Base-by-base conservation (phyloP, 306 rosid species). In the Sphenostylis stenocarpa region DNA sequence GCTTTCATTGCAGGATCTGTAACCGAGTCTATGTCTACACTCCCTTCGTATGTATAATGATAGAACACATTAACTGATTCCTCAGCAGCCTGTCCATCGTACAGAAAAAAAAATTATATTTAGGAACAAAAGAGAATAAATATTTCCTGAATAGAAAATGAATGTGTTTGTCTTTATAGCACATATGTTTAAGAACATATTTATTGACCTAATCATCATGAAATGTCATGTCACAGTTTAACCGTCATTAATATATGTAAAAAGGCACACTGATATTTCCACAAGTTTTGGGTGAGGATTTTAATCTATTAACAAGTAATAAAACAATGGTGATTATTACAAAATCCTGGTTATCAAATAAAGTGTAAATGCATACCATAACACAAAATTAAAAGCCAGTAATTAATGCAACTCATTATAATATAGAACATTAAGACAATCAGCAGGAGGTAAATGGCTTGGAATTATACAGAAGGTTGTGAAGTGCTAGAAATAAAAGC, bases 1-100 rank as follows among this genome's bases (percentile, higher is more conserved):
- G 99, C 99, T 85, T 96, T 96, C 98, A 96, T 88, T 45, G 97
- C 98, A 21, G 99, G 99, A 85, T 96, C 99, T 23, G 90, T 91
- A 73, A 96, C 97, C 1, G 98, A 89, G 82, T 96, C 99, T 83
- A 96, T 96, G 86, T 96, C 98, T 73, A 96, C 99, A 73, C 92
- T 93, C 80, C 99, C 99, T 79, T 96, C 98, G 20, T 96, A 96
- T 20, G 99, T 96, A 82, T 96, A 96, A 80, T 96, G 97, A 82
- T 93, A 96, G 86, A 96, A 96, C 78, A 96, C 99, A 78, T 96
- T 96, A 51, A 91, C 93, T 57, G 99, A 85, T 85, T 96, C 96
- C 91, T 96, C 99, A 28, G 99, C 99, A 17, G 93, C 97, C 98
- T 95, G 88, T 70, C 84, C 83, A 67, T 75, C 61, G 74, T 55